These are phyloP conservation scores for Diospyros lotus DNA, from an alignment of 148 eudicot species.

Conservation along the genomic window DNA sequence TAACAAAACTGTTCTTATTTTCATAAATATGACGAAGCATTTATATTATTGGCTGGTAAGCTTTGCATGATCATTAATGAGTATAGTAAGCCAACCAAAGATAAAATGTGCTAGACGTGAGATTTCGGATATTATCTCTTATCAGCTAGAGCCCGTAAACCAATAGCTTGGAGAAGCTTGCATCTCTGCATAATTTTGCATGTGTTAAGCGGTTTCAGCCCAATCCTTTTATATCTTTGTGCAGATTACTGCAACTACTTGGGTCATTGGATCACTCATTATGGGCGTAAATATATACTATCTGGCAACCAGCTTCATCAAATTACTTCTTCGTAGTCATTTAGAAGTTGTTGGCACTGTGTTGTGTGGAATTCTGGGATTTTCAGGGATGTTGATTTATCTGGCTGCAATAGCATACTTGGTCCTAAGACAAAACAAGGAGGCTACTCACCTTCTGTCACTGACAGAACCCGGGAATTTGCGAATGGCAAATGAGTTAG, in stretches of 20 bases:
- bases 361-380: slow-evolving; percentile 65
- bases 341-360: slow-evolving; percentile 38
- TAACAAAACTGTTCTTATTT: not conserved
- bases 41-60: not conserved
- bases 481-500: slow-evolving; percentile 18
- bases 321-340: slow-evolving; percentile 62
- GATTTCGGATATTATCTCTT: not conserved
- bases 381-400: slow-evolving; percentile 61
- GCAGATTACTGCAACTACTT: slow-evolving; percentile 79
- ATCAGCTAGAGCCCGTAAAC: not conserved
- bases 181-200: not conserved
- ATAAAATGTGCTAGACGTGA: not conserved
- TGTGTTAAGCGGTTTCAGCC: too few species aligned
- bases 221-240: not conserved
- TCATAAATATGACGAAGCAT: not conserved
- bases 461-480: slow-evolving; percentile 45
- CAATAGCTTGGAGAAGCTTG: not conserved
- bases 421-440: slow-evolving; percentile 62
- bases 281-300: slow-evolving; percentile 89
- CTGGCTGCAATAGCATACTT: slow-evolving; percentile 72
- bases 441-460: slow-evolving; percentile 50
- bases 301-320: slow-evolving; percentile 57
- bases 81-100: not conserved
- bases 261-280: slow-evolving; percentile 83
- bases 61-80: not conserved